Percentiles rank a stretch among this genome's conserved stretches.
Conservation (phyloP, 2,329 filamentous ascomycete genomes). For the Diaporthe caulivora region DNA sequence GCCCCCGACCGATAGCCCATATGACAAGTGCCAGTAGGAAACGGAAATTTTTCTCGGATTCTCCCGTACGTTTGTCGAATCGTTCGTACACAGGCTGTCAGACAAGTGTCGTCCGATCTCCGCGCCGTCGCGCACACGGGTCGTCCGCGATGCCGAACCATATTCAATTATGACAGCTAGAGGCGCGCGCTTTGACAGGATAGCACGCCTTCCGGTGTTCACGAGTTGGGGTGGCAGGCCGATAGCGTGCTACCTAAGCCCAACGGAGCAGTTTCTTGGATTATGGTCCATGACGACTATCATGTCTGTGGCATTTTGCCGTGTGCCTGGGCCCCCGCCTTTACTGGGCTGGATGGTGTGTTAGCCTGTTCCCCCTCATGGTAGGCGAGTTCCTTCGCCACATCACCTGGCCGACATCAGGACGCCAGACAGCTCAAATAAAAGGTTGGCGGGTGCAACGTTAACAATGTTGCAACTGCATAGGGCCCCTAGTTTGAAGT, state of each 20-base stretch:
- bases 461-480: not conserved
- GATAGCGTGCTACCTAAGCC: not conserved
- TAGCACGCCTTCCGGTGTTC: not conserved
- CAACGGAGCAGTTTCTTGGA: not conserved
- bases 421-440: not conserved
- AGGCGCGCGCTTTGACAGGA: constrained; percentile 11
- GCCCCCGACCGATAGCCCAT: not conserved
- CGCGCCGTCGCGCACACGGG: constrained; percentile 1
- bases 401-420: not conserved
- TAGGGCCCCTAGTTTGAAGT: constrained; percentile 6
- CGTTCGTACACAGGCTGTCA: not conserved
- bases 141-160: not conserved
- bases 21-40: not conserved
- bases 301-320: constrained; percentile 1
- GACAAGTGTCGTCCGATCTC: constrained; percentile 5
- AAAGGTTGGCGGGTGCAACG: not conserved
- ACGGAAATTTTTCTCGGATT: not conserved
- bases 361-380: not conserved
- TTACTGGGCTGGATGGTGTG: not conserved
- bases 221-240: constrained; percentile 9
- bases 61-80: not conserved
- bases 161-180: not conserved
- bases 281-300: not conserved
- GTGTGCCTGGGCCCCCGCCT: not conserved
- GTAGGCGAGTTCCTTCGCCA: not conserved